Evolutionary conservation across 306 rosid species (phyloP).

Genomic region (Rosa rugosa): DNA sequence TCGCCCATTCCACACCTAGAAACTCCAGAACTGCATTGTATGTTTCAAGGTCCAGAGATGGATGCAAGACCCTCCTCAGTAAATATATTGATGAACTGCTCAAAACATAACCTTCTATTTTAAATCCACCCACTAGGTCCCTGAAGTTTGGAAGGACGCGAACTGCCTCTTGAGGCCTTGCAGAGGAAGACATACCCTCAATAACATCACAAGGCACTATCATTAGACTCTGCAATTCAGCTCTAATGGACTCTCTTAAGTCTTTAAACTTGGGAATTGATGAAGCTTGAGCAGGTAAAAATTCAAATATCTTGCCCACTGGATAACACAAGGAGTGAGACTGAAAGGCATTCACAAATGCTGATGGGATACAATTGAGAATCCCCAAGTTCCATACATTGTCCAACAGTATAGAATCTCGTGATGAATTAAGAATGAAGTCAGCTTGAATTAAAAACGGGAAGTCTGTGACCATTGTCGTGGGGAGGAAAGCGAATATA

Average conservation of each 20-base stretch:
- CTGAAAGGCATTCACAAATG: conserved; percentile 20
- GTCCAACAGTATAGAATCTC: conserved; percentile 25
- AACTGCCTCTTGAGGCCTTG: neutral
- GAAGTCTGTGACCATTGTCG: conserved; percentile 21
- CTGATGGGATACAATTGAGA: conserved; percentile 22
- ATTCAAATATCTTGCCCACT: conserved; percentile 3
- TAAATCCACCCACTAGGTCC: neutral
- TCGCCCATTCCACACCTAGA: neutral
- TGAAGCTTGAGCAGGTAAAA: conserved; percentile 16
- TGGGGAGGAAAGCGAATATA: conserved; percentile 21
- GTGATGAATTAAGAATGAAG: conserved; percentile 28
- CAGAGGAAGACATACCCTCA: neutral
- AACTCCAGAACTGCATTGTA: conserved; percentile 5
- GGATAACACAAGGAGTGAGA: neutral
- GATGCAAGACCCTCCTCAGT: conserved; percentile 11
- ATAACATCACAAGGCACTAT: conserved; percentile 18
- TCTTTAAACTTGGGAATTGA: neutral
- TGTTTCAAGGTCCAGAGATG: neutral
- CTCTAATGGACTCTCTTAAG: conserved; percentile 9
- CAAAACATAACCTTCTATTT: neutral
- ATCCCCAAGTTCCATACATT: conserved; percentile 27
- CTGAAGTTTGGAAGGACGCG: conserved; percentile 15
- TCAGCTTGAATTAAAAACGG: conserved; percentile 29
- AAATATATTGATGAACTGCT: neutral
- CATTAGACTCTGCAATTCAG: neutral